A percentile compares a stretch with the other conserved stretches of the same genome.
These are phyloP conservation scores for Penicillium lagena DNA, from an alignment of 495 filamentous ascomycete genomes.

Conservation along the genomic window DNA sequence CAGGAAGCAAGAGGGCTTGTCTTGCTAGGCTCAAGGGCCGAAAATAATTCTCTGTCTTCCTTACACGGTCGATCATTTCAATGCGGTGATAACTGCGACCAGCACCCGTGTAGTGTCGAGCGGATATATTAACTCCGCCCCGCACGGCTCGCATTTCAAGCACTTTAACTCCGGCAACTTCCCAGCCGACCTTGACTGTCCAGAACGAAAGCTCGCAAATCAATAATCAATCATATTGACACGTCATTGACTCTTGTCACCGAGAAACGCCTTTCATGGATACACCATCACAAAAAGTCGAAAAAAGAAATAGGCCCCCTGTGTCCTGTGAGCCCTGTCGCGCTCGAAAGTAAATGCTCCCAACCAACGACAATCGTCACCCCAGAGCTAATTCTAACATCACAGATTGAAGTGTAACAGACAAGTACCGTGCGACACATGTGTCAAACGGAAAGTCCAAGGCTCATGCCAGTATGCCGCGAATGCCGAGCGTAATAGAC, in stretches of 20 bases:
- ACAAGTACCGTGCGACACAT: conserved; percentile 36
- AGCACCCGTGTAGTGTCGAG: neutral
- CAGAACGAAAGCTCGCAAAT: too few relatives aligned
- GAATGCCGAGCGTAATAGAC: conserved; percentile 29
- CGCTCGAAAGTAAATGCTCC: conserved; percentile 23
- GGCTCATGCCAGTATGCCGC: conserved; percentile 39
- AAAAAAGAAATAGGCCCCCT: conserved; percentile 33
- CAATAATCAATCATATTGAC: too few relatives aligned
- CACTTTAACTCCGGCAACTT: too few relatives aligned
- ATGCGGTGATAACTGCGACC: too few relatives aligned
- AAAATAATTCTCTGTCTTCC: too few relatives aligned
- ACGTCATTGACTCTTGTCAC: too few relatives aligned
- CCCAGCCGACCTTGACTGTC: too few relatives aligned
- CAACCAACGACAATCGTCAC: neutral
- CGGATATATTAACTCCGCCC: conserved; percentile 11
- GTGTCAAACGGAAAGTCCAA: conserved; percentile 34
- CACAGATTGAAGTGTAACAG: conserved; percentile 41
- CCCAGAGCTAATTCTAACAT: neutral
- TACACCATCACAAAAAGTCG: conserved; percentile 2
- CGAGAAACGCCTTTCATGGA: neutral
- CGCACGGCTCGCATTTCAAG: neutral
- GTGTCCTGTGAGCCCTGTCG: conserved; percentile 34
- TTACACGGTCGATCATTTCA: too few relatives aligned
- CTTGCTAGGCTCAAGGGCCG: too few relatives aligned
- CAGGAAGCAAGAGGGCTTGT: too few relatives aligned